phyloP scores from a whole-genome alignment of 2,329 filamentous ascomycete genomes.

The Pyrenochaeta sp. region DNA sequence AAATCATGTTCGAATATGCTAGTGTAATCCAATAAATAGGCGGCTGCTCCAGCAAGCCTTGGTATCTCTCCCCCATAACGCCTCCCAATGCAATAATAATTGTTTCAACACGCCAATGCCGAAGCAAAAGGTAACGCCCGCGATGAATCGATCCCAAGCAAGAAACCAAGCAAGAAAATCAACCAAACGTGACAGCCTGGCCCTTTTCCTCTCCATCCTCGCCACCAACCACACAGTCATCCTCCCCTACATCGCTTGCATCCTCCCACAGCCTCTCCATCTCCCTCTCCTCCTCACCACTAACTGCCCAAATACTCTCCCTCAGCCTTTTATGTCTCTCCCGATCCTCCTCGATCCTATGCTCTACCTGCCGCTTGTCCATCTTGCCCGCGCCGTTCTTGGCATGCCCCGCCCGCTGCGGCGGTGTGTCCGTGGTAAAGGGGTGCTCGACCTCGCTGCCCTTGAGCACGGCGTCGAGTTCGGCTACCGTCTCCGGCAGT shows the following conservation, averaged over 20 bases:
- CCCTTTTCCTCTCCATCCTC: slow-evolving; percentile 73
- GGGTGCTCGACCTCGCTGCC: slow-evolving; percentile 68
- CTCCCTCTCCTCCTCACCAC: slow-evolving; percentile 67
- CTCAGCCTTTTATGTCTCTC: slow-evolving; percentile 91
- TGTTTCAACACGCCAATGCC: background rate
- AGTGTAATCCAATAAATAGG: slow-evolving; percentile 27
- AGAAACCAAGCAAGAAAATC: background rate
- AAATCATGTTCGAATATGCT: slow-evolving; percentile 39
- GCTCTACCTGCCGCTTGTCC: slow-evolving; percentile 90
- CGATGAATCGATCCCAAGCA: background rate
- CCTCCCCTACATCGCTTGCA: slow-evolving; percentile 83
- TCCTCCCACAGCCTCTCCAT: slow-evolving; percentile 86
- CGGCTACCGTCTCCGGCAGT: slow-evolving; percentile 73
- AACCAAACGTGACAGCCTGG: slow-evolving; percentile 54
- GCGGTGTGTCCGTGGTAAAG: slow-evolving; percentile 21
- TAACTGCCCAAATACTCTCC: slow-evolving; percentile 92
- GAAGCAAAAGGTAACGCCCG: too few species aligned
- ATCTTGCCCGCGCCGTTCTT: slow-evolving; percentile 59
- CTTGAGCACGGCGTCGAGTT: slow-evolving; percentile 84
- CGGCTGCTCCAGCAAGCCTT: slow-evolving; percentile 21
- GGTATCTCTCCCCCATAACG: slow-evolving; percentile 44
- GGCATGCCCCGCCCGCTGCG: slow-evolving; percentile 6
- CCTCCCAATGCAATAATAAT: slow-evolving; percentile 31
- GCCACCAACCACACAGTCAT: slow-evolving; percentile 77
- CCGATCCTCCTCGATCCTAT: slow-evolving; percentile 94